Conservation (phyloP, 768 basidiomycete species). For the Rhodotorula diobovata region DNA sequence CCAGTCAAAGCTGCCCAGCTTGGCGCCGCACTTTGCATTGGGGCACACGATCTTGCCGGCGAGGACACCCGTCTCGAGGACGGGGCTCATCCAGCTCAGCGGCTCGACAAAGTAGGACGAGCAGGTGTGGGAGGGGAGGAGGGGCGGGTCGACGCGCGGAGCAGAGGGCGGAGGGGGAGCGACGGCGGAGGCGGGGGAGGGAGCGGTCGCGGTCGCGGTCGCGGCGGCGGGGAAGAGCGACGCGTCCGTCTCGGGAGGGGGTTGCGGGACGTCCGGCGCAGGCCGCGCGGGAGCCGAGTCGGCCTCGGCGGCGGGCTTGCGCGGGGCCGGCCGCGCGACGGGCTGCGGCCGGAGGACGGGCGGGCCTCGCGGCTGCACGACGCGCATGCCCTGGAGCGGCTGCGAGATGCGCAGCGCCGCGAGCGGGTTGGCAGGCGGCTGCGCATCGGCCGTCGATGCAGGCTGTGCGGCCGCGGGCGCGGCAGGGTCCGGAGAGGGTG, state of each 20-base stretch:
- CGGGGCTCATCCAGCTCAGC: slow-evolving; percentile 91
- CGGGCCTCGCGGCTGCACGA: slow-evolving; percentile 3
- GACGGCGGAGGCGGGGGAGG: neutral
- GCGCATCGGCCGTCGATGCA: neutral
- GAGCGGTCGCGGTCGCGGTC: neutral
- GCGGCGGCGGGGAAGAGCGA: neutral
- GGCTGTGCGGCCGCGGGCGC: neutral
- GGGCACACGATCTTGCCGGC: slow-evolving; percentile 89
- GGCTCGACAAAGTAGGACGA: slow-evolving; percentile 97
- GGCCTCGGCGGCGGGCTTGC: neutral
- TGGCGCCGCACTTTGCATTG: slow-evolving; percentile 79
- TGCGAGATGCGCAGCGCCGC: slow-evolving; percentile 36
- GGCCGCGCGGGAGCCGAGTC: neutral
- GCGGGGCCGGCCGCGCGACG: slow-evolving; percentile 9
- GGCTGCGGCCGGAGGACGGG: slow-evolving; percentile 15
- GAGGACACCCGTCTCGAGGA: slow-evolving; percentile 67
- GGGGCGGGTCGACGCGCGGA: slow-evolving; percentile 10
- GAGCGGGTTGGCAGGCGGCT: slow-evolving; percentile 18
- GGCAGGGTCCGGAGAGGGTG: too few relatives aligned
- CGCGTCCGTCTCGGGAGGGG: neutral
- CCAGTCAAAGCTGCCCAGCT: slow-evolving; percentile 97
- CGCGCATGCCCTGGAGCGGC: neutral
- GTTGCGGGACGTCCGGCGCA: too few relatives aligned
- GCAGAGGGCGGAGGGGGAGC: neutral
- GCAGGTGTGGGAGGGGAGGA: slow-evolving; percentile 52